Base-by-base conservation (phyloP, 2,329 filamentous ascomycete species). In the Capronia coronata region DNA sequence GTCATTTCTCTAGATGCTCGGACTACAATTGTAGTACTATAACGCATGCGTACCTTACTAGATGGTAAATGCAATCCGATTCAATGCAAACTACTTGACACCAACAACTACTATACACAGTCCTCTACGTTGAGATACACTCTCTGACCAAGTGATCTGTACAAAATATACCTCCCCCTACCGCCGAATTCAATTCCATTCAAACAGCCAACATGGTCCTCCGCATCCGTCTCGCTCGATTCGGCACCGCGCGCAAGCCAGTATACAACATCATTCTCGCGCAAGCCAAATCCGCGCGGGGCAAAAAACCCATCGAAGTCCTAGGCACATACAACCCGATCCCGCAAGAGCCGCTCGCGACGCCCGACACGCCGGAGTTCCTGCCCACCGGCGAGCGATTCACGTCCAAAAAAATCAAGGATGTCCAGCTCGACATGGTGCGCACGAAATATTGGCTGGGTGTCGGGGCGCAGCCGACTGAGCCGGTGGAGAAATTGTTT, bases 231-330 rank as follows among this genome's bases (percentile, higher is more conserved):
- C 82, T 98, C 61, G 87, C 93, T 62, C 90, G 93, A 68, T 95
- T 97, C 68, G 89, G 90, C 66, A 87, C 85, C 68, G 82, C 79
- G 58, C 90, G 94, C 67, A 68, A 80, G n/a, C 91, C 93, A 2
- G 85, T 96, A 62, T 98, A 95, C 78, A 98, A 98, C 73, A 96
- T 98, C 57, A 88, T 97, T 59, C 87, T 98, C 58, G 80, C 89
- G 13, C 91, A 97, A 64, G 90, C 90, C 40, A 83, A 90, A 87
- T 94, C 89, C 35, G 90, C 93, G 30, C 82, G 89, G 61, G 87
- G 91, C 71, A 86, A 82, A 61, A 86, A 85, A 62, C 93, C 93
- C 4, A 80, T 98, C 68, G 93, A 98, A 75, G 93, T 98, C 55
- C 83, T 98, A 58, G 86, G 76, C 64, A 73, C 79, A 29, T 82